These are phyloP conservation scores for Parachlorella kessleri DNA, from an alignment of 139 green algal genomes.

Conservation along the genomic window DNA sequence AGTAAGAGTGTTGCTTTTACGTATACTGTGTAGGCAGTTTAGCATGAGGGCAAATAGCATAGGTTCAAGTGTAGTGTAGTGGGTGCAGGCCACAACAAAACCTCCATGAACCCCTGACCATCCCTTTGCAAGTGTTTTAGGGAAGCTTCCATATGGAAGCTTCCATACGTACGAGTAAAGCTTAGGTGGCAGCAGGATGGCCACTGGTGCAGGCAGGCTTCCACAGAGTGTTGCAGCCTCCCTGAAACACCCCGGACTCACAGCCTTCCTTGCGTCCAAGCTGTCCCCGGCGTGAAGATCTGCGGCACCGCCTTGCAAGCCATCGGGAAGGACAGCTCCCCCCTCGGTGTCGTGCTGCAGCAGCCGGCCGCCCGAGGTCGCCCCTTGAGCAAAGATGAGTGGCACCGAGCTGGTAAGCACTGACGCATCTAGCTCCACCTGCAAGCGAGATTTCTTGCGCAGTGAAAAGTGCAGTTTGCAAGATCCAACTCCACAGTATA, in stretches of 20 bases:
- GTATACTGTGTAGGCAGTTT: background rate
- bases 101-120: background rate
- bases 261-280: background rate
- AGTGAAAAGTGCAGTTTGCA: too few species aligned
- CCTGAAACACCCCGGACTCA: too few species aligned
- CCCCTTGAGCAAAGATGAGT: conserved; percentile 44
- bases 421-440: conserved; percentile 9
- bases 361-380: background rate
- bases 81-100: too few species aligned
- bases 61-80: too few species aligned
- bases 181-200: too few species aligned
- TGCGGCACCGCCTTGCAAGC: background rate
- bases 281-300: background rate
- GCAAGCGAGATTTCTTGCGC: too few species aligned
- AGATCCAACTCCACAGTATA: too few species aligned
- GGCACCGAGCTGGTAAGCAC: background rate
- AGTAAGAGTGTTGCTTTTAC: background rate
- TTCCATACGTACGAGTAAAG: too few species aligned
- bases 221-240: too few species aligned
- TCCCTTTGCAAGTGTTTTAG: background rate
- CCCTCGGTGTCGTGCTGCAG: background rate
- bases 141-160: background rate
- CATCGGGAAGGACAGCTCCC: background rate
- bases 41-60: background rate
- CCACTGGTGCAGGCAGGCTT: too few species aligned